Base-by-base conservation (phyloP, 2,329 filamentous ascomycete species). In the Colletotrichum lentis region DNA sequence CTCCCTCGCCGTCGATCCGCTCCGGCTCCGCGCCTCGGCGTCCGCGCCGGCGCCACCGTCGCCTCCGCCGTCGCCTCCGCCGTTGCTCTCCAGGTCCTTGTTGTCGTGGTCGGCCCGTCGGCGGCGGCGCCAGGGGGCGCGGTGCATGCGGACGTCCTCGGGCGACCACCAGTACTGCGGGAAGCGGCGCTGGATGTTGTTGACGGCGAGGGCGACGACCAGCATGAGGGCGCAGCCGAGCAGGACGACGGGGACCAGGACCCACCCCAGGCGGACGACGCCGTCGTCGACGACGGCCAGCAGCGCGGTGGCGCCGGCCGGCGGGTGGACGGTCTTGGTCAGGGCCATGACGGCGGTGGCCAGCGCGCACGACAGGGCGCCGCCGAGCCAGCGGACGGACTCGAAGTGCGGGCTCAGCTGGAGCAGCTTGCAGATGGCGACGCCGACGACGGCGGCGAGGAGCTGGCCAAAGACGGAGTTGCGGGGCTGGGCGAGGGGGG, bases 281-380 rank as follows among this genome's bases (percentile, higher is more conserved):
- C 81, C 79, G 2, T 83, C 79, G 66, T 89, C 86, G 1, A 88
- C 82, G 0, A 90, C 88, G 0, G 90, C 90, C 31, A 94, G 79
- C 1, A 94, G 78, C 0, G 90, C 91, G 0, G 91, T 94, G 10
- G 91, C 91, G 5, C 91, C 91, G 0, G 90, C 91, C 0, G 91
- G 91, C 0, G 91, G 91, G 71, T 94, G 90, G 0, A 91, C 83
- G 0, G 90, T 93, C 60, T 89, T 90, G 1, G 90, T 93, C 24
- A 92, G 73, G 0, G 83, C 84, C 91, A 93, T 94, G 64, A 87
- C 66, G 1, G 84, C 80, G 0, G 87, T 91, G 0, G 90, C 84
- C 3, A 84, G 75, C 0, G 88, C 90, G 71, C 90, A 92, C 1
- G 89, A 81, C 0, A 93, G 77, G 12, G 90, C 86, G 12, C 88